phyloP scores from a whole-genome alignment of 1,284 basidiomycete genomes.

The Cryptococcus hybrid region DNA sequence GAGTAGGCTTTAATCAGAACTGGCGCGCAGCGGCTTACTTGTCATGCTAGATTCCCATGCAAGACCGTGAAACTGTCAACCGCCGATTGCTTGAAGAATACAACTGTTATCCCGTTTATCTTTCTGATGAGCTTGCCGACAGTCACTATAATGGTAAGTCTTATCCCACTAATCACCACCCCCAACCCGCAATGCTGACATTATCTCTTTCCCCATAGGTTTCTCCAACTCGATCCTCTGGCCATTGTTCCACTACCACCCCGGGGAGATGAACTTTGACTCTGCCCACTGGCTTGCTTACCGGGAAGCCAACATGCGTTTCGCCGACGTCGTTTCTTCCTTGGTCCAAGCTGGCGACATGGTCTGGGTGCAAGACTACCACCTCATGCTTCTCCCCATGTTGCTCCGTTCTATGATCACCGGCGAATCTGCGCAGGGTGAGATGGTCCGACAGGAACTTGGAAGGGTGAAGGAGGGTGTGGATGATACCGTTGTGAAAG shows the following conservation, averaged over 20 bases:
- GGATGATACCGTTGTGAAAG: conserved; percentile 57
- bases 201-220: conserved; percentile 21
- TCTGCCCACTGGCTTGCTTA: conserved; percentile 98
- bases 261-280: conserved; percentile 99
- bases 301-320: conserved; percentile 91
- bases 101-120: conserved; percentile 95
- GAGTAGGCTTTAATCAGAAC: conserved; percentile 14
- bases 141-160: conserved; percentile 84
- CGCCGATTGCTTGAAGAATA: conserved; percentile 88
- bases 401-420: conserved; percentile 85
- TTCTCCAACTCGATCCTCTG: conserved; percentile 99
- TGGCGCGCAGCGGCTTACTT: not conserved
- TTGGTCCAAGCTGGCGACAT: conserved; percentile 81
- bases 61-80: conserved; percentile 82
- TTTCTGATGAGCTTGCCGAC: conserved; percentile 96
- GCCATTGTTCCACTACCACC: conserved; percentile 99
- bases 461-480: conserved; percentile 74
- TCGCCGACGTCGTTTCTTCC: conserved; percentile 81
- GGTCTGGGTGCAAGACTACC: conserved; percentile 99
- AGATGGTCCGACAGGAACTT: conserved; percentile 66
- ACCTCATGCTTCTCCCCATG: conserved; percentile 97
- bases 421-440: conserved; percentile 61
- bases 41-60: conserved; percentile 69
- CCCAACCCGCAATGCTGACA: not conserved
- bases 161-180: not conserved